Conservation (phyloP, 2,329 filamentous ascomycete species). For the Diaporthe helianthi region DNA sequence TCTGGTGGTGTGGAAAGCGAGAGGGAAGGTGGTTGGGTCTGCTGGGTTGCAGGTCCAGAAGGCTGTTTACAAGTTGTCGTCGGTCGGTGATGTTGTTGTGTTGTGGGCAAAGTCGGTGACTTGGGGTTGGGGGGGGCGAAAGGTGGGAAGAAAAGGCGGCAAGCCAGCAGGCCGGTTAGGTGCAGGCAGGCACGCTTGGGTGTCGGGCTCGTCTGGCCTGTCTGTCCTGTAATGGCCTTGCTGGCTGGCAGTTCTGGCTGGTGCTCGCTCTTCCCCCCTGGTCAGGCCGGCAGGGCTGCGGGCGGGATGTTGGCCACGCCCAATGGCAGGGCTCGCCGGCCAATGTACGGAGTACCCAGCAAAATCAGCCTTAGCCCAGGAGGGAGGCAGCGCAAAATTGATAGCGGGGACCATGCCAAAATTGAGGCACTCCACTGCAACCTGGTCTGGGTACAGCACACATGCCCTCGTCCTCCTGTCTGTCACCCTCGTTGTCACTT, state of each 20-base stretch:
- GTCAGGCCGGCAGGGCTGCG: slow-evolving; percentile 20
- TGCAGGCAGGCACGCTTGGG: slow-evolving; percentile 21
- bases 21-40: slow-evolving; percentile 25
- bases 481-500: no score
- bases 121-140: slow-evolving; percentile 28
- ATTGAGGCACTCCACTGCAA: slow-evolving; percentile 30
- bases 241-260: background rate
- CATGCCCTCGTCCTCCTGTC: background rate
- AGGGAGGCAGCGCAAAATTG: slow-evolving; percentile 22
- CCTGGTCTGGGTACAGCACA: slow-evolving; percentile 16
- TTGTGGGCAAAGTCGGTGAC: slow-evolving; percentile 26
- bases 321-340: slow-evolving; percentile 24
- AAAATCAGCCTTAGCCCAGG: slow-evolving; percentile 26
- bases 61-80: slow-evolving; percentile 31
- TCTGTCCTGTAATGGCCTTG: slow-evolving; percentile 12
- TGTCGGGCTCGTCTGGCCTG: slow-evolving; percentile 2
- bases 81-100: slow-evolving; percentile 35
- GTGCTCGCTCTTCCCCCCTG: background rate
- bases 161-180: slow-evolving; percentile 24
- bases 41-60: slow-evolving; percentile 26
- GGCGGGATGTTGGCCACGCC: background rate
- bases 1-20: slow-evolving; percentile 14
- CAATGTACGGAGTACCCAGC: slow-evolving; percentile 27
- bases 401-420: slow-evolving; percentile 31
- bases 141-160: slow-evolving; percentile 31